These are phyloP conservation scores for Globisporangium acanthophoron DNA, from an alignment of 352 stramenopile species.

Conservation along the genomic window DNA sequence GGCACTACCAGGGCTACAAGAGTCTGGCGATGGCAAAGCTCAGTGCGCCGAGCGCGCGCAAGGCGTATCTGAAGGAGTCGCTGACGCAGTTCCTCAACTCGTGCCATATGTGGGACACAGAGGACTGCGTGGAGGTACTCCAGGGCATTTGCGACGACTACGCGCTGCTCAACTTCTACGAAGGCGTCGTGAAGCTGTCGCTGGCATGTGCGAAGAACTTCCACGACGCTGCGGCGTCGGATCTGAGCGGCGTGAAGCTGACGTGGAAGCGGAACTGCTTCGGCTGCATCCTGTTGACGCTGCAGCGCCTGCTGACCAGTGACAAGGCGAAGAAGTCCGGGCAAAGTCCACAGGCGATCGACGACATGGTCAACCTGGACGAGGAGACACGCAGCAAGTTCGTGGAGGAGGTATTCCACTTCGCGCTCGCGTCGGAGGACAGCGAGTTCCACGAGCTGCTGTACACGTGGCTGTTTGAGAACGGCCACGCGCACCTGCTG, in stretches of 20 bases:
- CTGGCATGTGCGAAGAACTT: slow-evolving; percentile 80
- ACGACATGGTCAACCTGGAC: slow-evolving; percentile 72
- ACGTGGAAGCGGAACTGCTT: slow-evolving; percentile 74
- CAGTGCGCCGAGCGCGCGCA: slow-evolving; percentile 54
- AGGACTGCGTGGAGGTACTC: slow-evolving; percentile 69
- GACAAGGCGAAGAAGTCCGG: slow-evolving; percentile 18
- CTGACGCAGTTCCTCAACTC: slow-evolving; percentile 76
- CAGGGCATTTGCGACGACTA: slow-evolving; percentile 81
- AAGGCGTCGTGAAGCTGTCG: slow-evolving; percentile 81
- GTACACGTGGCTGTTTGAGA: slow-evolving; percentile 81
- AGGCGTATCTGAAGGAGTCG: slow-evolving; percentile 61
- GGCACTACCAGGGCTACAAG: slow-evolving; percentile 84
- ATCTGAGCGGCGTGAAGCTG: slow-evolving; percentile 59
- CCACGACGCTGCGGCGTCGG: slow-evolving; percentile 53
- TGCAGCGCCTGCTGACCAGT: slow-evolving; percentile 50
- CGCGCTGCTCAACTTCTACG: slow-evolving; percentile 71
- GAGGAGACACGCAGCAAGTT: slow-evolving; percentile 59
- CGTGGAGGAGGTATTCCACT: slow-evolving; percentile 75
- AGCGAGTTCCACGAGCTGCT: slow-evolving; percentile 70
- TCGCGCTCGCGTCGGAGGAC: slow-evolving; percentile 63
- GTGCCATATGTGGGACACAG: slow-evolving; percentile 83
- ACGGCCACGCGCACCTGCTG: slow-evolving; percentile 49
- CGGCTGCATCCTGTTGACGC: slow-evolving; percentile 62
- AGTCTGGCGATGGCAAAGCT: slow-evolving; percentile 77
- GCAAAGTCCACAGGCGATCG: slow-evolving; percentile 58